These are phyloP conservation scores for Mollisiaceae sp. DNA, from an alignment of 2,329 filamentous ascomycete species.

Conservation along the genomic window DNA sequence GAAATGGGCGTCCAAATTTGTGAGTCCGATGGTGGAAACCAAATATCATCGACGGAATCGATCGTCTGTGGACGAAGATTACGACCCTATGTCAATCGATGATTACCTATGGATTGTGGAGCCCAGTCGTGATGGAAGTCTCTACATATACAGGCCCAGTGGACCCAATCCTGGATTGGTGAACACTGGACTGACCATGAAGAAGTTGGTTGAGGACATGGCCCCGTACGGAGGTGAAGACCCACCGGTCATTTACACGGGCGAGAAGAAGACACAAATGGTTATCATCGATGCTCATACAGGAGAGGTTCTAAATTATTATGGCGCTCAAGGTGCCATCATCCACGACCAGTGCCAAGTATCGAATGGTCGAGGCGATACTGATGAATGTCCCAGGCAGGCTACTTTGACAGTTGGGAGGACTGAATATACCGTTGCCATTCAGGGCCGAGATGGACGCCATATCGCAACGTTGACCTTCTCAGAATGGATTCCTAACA, in stretches of 20 bases:
- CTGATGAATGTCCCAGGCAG: slow-evolving; percentile 77
- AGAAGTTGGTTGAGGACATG: slow-evolving; percentile 83
- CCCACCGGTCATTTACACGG: slow-evolving; percentile 84
- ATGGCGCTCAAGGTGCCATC: slow-evolving; percentile 74
- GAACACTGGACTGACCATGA: slow-evolving; percentile 76
- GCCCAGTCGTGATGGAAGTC: slow-evolving; percentile 81
- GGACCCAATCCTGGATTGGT: slow-evolving; percentile 62
- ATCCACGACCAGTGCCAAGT: slow-evolving; percentile 61
- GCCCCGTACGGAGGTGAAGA: slow-evolving; percentile 77
- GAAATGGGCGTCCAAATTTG: slow-evolving; percentile 84
- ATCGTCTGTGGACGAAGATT: slow-evolving; percentile 62
- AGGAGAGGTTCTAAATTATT: slow-evolving; percentile 81
- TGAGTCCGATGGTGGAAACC: slow-evolving; percentile 89
- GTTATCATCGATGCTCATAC: slow-evolving; percentile 88
- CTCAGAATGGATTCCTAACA: slow-evolving; percentile 94
- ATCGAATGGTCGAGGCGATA: slow-evolving; percentile 63
- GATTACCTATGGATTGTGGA: slow-evolving; percentile 96
- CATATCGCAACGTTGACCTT: slow-evolving; percentile 89
- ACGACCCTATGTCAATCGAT: slow-evolving; percentile 67
- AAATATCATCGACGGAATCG: slow-evolving; percentile 76
- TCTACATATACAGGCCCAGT: slow-evolving; percentile 84
- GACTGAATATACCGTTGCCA: slow-evolving; percentile 87
- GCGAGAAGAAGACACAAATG: slow-evolving; percentile 87
- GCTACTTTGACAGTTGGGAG: slow-evolving; percentile 84
- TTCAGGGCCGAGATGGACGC: slow-evolving; percentile 75